Percentiles rank a stretch among this genome's conserved stretches.
Conservation (phyloP, 352 stramenopile genomes). For the Saprolegnia parasitica region DNA sequence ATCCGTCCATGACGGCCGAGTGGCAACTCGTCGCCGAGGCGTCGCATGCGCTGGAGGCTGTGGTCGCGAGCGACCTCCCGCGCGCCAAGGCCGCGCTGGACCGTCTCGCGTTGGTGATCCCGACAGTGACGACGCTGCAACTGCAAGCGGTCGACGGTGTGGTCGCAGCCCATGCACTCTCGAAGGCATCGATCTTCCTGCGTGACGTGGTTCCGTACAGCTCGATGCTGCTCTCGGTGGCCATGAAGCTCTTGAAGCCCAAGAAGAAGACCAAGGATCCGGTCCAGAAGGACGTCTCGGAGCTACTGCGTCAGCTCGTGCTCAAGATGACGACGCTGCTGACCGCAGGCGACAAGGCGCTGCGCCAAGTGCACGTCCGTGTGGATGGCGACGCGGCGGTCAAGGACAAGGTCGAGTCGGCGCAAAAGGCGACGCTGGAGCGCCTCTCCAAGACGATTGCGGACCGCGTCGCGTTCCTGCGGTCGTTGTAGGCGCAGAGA, state of each 20-base stretch:
- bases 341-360: background rate
- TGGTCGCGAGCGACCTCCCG: background rate
- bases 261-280: constrained; percentile 60
- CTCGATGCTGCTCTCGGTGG: constrained; percentile 43
- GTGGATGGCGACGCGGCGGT: background rate
- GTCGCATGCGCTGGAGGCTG: constrained; percentile 9
- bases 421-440: background rate
- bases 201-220: constrained; percentile 56
- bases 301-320: background rate
- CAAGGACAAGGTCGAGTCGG: constrained; percentile 15
- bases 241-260: constrained; percentile 35
- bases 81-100: background rate
- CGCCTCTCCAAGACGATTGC: background rate
- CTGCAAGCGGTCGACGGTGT: constrained; percentile 28
- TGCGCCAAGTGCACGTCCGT: background rate
- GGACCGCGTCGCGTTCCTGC: constrained; percentile 22
- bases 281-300: constrained; percentile 2
- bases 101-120: background rate
- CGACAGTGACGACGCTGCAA: constrained; percentile 16
- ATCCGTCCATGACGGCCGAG: constrained; percentile 29
- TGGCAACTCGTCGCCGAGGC: constrained; percentile 10
- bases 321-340: background rate
- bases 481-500: constrained; percentile 5
- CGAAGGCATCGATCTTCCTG: constrained; percentile 47
- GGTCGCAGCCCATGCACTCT: constrained; percentile 52